Base-by-base conservation (phyloP, 805 yeast species). In the Yarrowia sp. region DNA sequence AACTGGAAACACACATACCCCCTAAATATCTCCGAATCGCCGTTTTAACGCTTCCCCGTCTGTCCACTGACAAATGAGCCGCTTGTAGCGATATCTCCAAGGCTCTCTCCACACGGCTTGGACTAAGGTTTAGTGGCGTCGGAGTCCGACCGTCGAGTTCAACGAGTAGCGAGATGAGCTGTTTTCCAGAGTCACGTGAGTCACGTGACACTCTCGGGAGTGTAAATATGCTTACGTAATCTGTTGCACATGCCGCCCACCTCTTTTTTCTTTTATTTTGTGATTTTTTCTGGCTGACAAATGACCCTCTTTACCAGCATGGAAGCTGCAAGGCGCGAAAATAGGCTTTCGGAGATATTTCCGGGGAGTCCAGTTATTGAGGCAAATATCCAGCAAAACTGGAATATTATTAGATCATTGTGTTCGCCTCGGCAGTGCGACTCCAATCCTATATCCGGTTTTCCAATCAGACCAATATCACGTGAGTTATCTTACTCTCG, bases 301-400 rank as follows among this genome's bases (percentile, higher is more conserved):
- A 44, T 44, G 33, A 15, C 1, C 11, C 47, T 4, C 13, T 43
- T 43, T 11, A 18, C 31, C 15, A 22, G 28, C 47, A 43, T 22
- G 48, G 15, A 13, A 14, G 22, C 15, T 44, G 48, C 48, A 44
- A 44, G 48, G 48, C 48, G 14, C 33, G 10, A 35, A 28, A 22
- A 28, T 44, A 44, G 48, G 48, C 48, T 44, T 44, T 44, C 48
- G 48, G 48, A 44, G 48, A 44, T 44, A 44, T 22, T 8, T 42
- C 8, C 28, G 28, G 31, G 47, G 47, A n/a, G 32, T 7, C 44
- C 17, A 14, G 22, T 13, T 39, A 18, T 13, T 11, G 41, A 36
- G n/a, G n/a, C n/a, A n/a, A n/a, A n/a, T n/a, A n/a, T n/a, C n/a
- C n/a, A n/a, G n/a, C 18, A 10, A 39, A 14, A n/a, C 8, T 6